phyloP scores from a whole-genome alignment of 305 asterid genomes.

The Lippia alba region DNA sequence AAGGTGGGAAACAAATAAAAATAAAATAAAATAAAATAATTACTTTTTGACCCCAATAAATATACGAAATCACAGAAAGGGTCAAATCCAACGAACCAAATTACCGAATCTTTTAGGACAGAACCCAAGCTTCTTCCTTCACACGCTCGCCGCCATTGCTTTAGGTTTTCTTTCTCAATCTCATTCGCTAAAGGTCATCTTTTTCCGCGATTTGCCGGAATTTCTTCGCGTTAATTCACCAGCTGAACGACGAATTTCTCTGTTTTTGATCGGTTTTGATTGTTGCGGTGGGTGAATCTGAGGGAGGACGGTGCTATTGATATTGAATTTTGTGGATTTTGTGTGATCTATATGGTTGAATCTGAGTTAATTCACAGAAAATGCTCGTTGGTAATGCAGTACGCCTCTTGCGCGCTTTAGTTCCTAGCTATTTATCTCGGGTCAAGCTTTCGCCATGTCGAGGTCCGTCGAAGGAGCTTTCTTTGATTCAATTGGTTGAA shows the following conservation, averaged over 20 bases:
- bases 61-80: too few relatives aligned
- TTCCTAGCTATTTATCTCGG: slow-evolving; percentile 21
- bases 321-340: slow-evolving; percentile 34
- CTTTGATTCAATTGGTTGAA: not conserved
- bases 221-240: not conserved
- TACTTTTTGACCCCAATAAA: too few relatives aligned
- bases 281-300: slow-evolving; percentile 5
- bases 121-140: slow-evolving; percentile 26
- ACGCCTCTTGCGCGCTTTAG: slow-evolving; percentile 40
- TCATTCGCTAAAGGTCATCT: not conserved
- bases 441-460: slow-evolving; percentile 47
- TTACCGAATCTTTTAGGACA: not conserved
- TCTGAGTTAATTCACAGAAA: slow-evolving; percentile 34
- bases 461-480: slow-evolving; percentile 41
- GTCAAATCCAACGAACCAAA: too few relatives aligned
- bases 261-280: not conserved
- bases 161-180: slow-evolving; percentile 35
- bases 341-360: slow-evolving; percentile 47
- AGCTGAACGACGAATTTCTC: not conserved
- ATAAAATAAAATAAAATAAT: too few relatives aligned
- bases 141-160: slow-evolving; percentile 35
- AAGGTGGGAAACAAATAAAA: too few relatives aligned
- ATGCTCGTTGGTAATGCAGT: slow-evolving; percentile 46
- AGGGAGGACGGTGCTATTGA: slow-evolving; percentile 5
- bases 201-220: not conserved